A percentile compares a stretch with the other conserved stretches of the same genome.
These are phyloP conservation scores for Botrytis byssoidea DNA, from an alignment of 2,329 filamentous ascomycete species.

Conservation along the genomic window DNA sequence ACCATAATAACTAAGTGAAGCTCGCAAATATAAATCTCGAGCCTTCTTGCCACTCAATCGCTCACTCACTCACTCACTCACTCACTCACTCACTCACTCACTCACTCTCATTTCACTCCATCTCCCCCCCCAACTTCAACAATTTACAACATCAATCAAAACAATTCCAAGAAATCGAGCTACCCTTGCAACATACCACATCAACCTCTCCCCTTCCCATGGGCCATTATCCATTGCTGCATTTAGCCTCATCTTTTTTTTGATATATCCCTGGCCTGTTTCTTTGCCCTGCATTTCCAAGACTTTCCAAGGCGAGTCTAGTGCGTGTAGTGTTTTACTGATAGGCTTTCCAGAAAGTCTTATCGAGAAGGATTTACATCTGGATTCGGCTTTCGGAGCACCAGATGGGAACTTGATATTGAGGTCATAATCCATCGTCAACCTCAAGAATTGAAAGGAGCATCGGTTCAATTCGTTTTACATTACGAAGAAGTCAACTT, in stretches of 20 bases:
- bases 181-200: background rate
- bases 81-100: background rate
- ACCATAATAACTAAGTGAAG: background rate
- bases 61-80: too few relatives aligned
- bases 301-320: conserved; percentile 10
- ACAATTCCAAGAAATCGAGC: background rate
- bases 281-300: conserved; percentile 11
- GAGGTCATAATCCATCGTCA: background rate
- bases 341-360: conserved; percentile 6
- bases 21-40: background rate
- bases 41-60: background rate
- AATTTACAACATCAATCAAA: background rate
- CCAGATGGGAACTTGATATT: background rate
- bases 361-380: background rate
- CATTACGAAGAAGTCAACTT: background rate
- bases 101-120: background rate
- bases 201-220: background rate
- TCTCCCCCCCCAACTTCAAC: background rate
- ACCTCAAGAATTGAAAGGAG: background rate
- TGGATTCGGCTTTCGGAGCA: background rate
- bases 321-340: conserved; percentile 4
- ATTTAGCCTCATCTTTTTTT: conserved; percentile 4
- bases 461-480: background rate
- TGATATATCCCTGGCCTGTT: background rate
- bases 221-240: background rate